A percentile compares a stretch with the other conserved stretches of the same genome.
phyloP scores from a whole-genome alignment of 352 stramenopile genomes.

The Thraustochytrium striatum region DNA sequence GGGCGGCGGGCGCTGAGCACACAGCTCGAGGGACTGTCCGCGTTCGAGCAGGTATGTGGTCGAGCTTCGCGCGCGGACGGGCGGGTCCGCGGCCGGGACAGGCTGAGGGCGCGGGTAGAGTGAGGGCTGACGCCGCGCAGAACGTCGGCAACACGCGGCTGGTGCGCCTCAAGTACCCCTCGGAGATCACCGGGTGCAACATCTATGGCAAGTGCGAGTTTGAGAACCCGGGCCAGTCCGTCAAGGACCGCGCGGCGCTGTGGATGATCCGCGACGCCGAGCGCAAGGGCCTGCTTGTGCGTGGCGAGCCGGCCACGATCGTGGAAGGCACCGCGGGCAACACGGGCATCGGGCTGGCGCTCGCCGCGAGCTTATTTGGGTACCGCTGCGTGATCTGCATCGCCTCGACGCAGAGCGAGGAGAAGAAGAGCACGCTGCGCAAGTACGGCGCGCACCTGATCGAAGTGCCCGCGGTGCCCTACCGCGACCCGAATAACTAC shows the following conservation, averaged over 20 bases:
- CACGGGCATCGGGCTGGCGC: slow-evolving; percentile 54
- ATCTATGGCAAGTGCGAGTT: slow-evolving; percentile 56
- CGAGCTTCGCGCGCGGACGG: no score
- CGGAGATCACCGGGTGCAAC: slow-evolving; percentile 50
- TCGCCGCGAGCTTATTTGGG: slow-evolving; percentile 50
- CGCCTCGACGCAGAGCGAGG: slow-evolving; percentile 53
- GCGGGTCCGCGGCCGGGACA: no score
- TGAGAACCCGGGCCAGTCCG: slow-evolving; percentile 53
- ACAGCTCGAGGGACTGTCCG: no score
- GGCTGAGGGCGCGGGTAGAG: no score
- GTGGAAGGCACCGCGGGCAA: slow-evolving; percentile 56
- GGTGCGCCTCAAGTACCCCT: slow-evolving; percentile 36
- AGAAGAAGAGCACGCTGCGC: slow-evolving; percentile 55
- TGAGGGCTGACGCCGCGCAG: no score
- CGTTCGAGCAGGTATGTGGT: slow-evolving; percentile 35
- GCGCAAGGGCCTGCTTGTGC: slow-evolving; percentile 47
- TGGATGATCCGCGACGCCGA: slow-evolving; percentile 54
- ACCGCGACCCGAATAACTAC: slow-evolving; percentile 56
- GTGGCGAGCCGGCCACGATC: slow-evolving; percentile 47
- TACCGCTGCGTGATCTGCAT: slow-evolving; percentile 59
- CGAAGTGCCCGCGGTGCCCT: slow-evolving; percentile 54
- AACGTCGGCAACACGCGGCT: slow-evolving; percentile 53
- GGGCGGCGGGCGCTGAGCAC: no score
- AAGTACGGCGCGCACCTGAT: slow-evolving; percentile 53
- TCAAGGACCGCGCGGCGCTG: slow-evolving; percentile 57